These are phyloP conservation scores for Metschnikowia borealis DNA, from an alignment of 805 yeast genomes.

Conservation along the genomic window DNA sequence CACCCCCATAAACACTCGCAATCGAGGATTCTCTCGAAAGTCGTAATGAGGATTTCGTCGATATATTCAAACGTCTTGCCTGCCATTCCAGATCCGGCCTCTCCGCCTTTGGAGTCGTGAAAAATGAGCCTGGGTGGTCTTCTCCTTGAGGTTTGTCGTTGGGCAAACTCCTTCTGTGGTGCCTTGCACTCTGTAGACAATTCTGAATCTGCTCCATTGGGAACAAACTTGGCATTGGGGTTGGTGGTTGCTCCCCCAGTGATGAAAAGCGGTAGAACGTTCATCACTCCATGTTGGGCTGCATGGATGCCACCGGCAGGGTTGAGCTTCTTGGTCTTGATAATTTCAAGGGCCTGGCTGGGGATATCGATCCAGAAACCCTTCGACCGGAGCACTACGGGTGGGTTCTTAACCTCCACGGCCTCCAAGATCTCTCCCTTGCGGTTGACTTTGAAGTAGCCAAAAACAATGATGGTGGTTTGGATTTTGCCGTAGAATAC, in stretches of 20 bases:
- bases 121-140: constrained; percentile 87
- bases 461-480: constrained; percentile 79
- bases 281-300: constrained; percentile 86
- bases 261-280: constrained; percentile 68
- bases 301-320: constrained; percentile 95
- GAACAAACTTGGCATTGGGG: constrained; percentile 28
- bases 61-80: constrained; percentile 76
- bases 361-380: constrained; percentile 96
- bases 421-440: constrained; percentile 82
- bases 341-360: constrained; percentile 50
- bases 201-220: constrained; percentile 46
- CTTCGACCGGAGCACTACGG: constrained; percentile 59
- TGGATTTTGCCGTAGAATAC: constrained; percentile 72
- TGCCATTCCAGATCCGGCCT: constrained; percentile 73
- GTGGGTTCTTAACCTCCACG: constrained; percentile 88
- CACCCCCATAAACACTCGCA: constrained; percentile 80
- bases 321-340: constrained; percentile 55
- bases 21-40: constrained; percentile 52
- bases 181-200: constrained; percentile 94
- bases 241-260: constrained; percentile 58
- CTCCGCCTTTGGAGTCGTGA: constrained; percentile 80
- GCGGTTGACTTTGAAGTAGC: constrained; percentile 83
- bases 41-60: constrained; percentile 58
- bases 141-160: constrained; percentile 61
- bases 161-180: constrained; percentile 92